These are phyloP conservation scores for Magnolia sinica DNA, from an alignment of 164 flowering plant species.

Conservation along the genomic window DNA sequence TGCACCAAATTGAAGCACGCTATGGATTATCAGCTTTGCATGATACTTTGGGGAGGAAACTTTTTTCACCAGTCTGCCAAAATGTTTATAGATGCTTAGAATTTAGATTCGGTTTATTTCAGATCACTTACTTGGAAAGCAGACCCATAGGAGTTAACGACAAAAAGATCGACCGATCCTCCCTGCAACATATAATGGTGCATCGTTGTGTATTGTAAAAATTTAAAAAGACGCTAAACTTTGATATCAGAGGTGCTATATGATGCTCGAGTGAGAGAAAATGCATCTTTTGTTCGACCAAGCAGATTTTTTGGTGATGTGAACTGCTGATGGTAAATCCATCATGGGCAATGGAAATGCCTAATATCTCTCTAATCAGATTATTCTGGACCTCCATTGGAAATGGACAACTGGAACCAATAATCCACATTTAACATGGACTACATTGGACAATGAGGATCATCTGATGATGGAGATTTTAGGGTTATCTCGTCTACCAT, in stretches of 20 bases:
- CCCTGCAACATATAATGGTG: slow-evolving; percentile 72
- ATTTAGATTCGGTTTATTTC: not conserved
- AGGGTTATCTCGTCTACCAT: not conserved
- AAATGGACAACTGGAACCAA: not conserved
- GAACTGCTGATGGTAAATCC: not conserved
- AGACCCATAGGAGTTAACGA: slow-evolving; percentile 91
- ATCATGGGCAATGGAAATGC: not conserved
- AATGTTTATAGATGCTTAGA: not conserved
- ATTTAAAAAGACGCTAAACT: not conserved
- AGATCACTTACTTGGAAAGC: slow-evolving; percentile 75
- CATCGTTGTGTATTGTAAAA: too few species aligned
- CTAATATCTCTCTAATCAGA: not conserved
- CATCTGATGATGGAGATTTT: not conserved
- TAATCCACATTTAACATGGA: not conserved
- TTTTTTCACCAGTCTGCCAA: not conserved
- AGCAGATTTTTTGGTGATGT: not conserved
- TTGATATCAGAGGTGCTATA: not conserved
- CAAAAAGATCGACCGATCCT: slow-evolving; percentile 85
- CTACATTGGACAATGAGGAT: not conserved
- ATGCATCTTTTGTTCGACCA: not conserved
- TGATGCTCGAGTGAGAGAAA: not conserved
- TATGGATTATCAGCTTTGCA: slow-evolving; percentile 2
- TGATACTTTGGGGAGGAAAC: not conserved
- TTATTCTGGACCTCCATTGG: not conserved
- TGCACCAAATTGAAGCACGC: not conserved